These are phyloP conservation scores for Claviceps spartinae DNA, from an alignment of 2,329 filamentous ascomycete species.

Conservation along the genomic window DNA sequence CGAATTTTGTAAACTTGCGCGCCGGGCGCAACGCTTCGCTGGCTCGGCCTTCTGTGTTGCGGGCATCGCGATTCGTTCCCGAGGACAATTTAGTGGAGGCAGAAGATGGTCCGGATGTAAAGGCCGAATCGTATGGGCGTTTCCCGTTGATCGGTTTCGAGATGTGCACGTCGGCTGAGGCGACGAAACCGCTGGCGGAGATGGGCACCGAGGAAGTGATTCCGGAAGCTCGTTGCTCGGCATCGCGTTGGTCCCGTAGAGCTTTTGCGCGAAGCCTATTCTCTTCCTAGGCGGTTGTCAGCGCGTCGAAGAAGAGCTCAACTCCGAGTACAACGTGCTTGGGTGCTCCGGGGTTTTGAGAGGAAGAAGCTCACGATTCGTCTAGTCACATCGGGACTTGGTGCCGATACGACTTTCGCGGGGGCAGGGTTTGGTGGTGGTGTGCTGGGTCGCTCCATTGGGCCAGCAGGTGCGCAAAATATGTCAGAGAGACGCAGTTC, in stretches of 20 bases:
- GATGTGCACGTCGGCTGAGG: slow-evolving; percentile 49
- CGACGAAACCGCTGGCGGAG: slow-evolving; percentile 56
- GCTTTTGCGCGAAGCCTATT: slow-evolving; percentile 82
- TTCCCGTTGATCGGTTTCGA: slow-evolving; percentile 41
- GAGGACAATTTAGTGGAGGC: slow-evolving; percentile 24
- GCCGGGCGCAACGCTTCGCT: slow-evolving; percentile 53
- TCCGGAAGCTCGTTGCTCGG: slow-evolving; percentile 38
- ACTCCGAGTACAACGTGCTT: background rate
- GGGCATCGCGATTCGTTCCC: slow-evolving; percentile 56
- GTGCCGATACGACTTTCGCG: slow-evolving; percentile 27
- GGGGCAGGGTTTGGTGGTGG: slow-evolving; percentile 18
- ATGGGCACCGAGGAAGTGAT: slow-evolving; percentile 28
- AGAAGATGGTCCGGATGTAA: slow-evolving; percentile 13
- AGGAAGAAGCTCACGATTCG: slow-evolving; percentile 31
- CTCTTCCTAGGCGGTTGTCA: slow-evolving; percentile 52
- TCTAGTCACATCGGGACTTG: slow-evolving; percentile 39
- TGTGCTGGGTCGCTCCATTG: slow-evolving; percentile 35
- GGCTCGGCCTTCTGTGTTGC: slow-evolving; percentile 26
- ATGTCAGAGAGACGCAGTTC: background rate
- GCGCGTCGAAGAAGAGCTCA: background rate
- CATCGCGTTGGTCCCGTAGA: slow-evolving; percentile 58
- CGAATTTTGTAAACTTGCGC: slow-evolving; percentile 81
- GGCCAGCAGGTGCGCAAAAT: background rate
- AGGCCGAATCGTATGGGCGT: slow-evolving; percentile 53
- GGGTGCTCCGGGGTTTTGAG: background rate